Conservation (phyloP, 306 rosid species). For the Macrotyloma uniflorum region DNA sequence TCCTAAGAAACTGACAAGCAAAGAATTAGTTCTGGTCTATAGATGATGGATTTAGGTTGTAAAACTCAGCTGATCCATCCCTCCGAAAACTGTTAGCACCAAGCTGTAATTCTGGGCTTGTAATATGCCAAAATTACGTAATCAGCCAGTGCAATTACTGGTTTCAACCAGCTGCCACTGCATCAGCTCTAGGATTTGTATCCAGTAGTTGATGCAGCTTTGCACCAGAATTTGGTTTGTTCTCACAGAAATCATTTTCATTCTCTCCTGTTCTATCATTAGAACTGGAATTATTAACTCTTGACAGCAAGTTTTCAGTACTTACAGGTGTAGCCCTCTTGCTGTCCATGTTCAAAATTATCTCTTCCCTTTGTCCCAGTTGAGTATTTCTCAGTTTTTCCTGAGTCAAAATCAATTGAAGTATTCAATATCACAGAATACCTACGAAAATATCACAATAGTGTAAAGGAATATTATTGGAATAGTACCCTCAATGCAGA, state of each 20-base stretch:
- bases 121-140: conserved; percentile 96
- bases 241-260: conserved; percentile 66
- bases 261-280: conserved; percentile 59
- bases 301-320: conserved; percentile 74
- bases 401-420: conserved; percentile 47
- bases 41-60: conserved; percentile 47
- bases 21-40: conserved; percentile 57
- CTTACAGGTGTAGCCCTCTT: conserved; percentile 63
- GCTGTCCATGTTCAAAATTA: conserved; percentile 51
- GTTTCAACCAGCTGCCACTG: conserved; percentile 83
- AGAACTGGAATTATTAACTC: conserved; percentile 68
- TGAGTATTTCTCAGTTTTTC: conserved; percentile 68
- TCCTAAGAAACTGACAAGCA: conserved; percentile 46
- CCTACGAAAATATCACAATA: background rate
- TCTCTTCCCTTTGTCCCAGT: conserved; percentile 60
- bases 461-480: background rate
- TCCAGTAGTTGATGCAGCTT: conserved; percentile 92
- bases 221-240: conserved; percentile 63
- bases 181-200: conserved; percentile 80
- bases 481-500: conserved; percentile 63
- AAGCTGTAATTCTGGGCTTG: conserved; percentile 83
- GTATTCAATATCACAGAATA: conserved; percentile 31
- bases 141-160: conserved; percentile 44
- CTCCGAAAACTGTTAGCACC: conserved; percentile 66
- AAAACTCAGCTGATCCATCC: conserved; percentile 51